Evolutionary conservation across 257 asterid genomes (phyloP), one percentile per base, ranked within the genome.

Genomic region (Catharanthus roseus): DNA sequence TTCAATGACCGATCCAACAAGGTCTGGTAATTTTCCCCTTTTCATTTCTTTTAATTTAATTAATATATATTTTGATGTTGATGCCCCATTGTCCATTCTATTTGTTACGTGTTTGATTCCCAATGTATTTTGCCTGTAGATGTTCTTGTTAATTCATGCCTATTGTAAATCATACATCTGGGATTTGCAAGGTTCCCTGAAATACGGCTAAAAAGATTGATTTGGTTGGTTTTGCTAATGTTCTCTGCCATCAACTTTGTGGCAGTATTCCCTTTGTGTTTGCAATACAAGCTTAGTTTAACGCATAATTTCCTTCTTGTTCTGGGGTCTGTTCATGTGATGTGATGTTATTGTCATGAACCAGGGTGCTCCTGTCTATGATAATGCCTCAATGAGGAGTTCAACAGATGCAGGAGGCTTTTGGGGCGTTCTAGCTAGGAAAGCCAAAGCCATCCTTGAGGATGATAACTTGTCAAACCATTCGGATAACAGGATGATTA

Each of bases 371-470:
- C 82, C 85, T 18, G 75, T 87, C 51, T 84, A 86, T 78, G 96
- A 87, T 61, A 84, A 84, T 63, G 81, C 93, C 10, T 77, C 90
- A 31, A 82, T 80, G 85, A 87, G 69, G 69, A 83, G 84, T 62
- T 81, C 95, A 33, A 89, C 82, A 58, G 92, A 86, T 78, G 81
- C 74, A 3, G 96, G 96, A 28, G 86, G 92, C 60, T 89, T 93
- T 55, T 91, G 97, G 99, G 96, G 96, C 12, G 96, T 89, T 78
- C 85, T 91, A 3, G 96, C 97, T 18, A 86, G 91, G 82, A 91
- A 93, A 78, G 97, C 96, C 41, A 91, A 91, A 77, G 58, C 86
- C 23, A 78, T 84, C 68, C 75, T 84, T 11, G 86, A 84, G 0
- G 83, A 84, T 45, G 83, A 82, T 31, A 49, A 67, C 39, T 33